A percentile compares a stretch with the other conserved stretches of the same genome.
phyloP scores from a whole-genome alignment of 108 stramenopile species.

The Cylindrotheca fusiformis region DNA sequence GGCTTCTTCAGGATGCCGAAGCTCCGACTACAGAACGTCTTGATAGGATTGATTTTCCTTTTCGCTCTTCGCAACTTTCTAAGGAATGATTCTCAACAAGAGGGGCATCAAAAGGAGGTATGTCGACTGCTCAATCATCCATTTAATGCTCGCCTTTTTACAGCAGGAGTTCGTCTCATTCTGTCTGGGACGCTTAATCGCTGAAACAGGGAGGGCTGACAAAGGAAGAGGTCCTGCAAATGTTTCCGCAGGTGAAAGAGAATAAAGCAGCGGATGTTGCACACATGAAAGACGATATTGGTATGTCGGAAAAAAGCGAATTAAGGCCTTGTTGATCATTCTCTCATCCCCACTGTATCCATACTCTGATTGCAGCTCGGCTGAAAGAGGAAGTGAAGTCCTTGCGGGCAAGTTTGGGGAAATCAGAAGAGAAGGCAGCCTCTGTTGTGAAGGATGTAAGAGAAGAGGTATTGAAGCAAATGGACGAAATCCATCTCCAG shows the following conservation, averaged over 20 bases:
- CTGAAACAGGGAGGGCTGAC: conserved; percentile 11
- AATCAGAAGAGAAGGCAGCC: neutral
- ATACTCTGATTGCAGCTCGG: too few species aligned
- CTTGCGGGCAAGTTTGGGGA: neutral
- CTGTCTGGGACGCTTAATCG: too few species aligned
- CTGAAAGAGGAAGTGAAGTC: neutral
- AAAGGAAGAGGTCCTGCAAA: conserved; percentile 4
- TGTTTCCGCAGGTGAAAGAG: neutral
- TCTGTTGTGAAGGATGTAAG: neutral
- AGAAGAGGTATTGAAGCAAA: conserved; percentile 10
- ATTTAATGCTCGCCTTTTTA: conserved; percentile 7
- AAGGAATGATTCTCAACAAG: conserved; percentile 19
- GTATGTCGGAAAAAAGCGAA: neutral
- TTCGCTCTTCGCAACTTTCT: conserved; percentile 29
- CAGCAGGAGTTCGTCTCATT: conserved; percentile 16
- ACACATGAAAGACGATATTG: conserved; percentile 18
- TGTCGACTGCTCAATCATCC: too few species aligned
- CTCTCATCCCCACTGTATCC: too few species aligned
- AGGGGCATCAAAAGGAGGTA: too few species aligned
- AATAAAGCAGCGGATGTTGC: conserved; percentile 28
- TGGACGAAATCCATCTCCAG: conserved; percentile 23
- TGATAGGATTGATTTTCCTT: conserved; percentile 12
- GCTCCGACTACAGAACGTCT: conserved; percentile 20
- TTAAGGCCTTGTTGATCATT: too few species aligned
- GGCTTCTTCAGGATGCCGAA: too few species aligned